These are phyloP conservation scores for Aspergillus quadrilineatus DNA, from an alignment of 2,329 filamentous ascomycete genomes.

Conservation along the genomic window DNA sequence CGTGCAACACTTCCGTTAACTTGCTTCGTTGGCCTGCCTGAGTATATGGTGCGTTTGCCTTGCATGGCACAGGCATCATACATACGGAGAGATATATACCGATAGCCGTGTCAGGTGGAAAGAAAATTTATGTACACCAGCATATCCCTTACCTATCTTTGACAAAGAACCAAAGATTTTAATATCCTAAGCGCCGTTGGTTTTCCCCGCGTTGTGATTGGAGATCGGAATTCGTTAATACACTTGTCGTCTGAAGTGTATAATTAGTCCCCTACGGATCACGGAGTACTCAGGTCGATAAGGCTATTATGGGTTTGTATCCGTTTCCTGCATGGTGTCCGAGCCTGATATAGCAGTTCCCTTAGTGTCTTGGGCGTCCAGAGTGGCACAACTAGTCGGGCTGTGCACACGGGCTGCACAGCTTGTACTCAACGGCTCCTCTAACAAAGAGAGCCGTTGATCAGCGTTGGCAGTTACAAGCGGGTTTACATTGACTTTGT, in stretches of 20 bases:
- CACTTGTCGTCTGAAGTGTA: not conserved
- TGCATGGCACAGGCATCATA: conserved; percentile 21
- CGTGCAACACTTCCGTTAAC: not conserved
- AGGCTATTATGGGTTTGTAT: not conserved
- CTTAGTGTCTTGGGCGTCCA: not conserved
- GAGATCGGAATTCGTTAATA: not conserved
- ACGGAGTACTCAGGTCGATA: not conserved
- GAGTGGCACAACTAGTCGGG: not conserved
- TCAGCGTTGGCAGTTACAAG: conserved; percentile 15
- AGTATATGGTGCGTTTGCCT: not conserved
- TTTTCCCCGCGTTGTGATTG: not conserved
- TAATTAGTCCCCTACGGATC: not conserved
- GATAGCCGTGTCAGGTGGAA: not conserved
- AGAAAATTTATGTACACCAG: not conserved
- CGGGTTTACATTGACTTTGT: not conserved
- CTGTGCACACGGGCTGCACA: not conserved
- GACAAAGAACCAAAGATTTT: not conserved
- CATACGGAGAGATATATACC: conserved; percentile 5
- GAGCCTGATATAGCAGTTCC: not conserved
- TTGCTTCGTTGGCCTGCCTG: not conserved
- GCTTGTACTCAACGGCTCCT: not conserved
- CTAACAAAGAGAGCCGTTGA: conserved; percentile 18
- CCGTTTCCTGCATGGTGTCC: not conserved
- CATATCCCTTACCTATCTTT: not conserved
- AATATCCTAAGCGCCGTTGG: not conserved